Evolutionary conservation across 805 yeast species (phyloP).

Genomic region (Ogataea pilisensis): DNA sequence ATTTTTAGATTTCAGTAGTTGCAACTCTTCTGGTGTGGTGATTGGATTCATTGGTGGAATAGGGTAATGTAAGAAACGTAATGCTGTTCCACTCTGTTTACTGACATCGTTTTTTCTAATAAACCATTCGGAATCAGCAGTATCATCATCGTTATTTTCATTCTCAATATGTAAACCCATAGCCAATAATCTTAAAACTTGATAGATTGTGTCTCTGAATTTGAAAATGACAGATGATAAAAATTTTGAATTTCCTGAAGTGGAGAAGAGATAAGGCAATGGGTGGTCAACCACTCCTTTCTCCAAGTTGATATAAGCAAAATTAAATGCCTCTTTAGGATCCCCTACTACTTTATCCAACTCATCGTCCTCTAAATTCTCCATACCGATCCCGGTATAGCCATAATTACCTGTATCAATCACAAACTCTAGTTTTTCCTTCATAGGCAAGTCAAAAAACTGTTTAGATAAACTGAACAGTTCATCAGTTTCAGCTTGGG

Average conservation of each 20-base stretch:
- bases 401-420: constrained; percentile 41
- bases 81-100: constrained; percentile 54
- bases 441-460: constrained; percentile 36
- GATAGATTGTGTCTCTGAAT: constrained; percentile 8
- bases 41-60: constrained; percentile 39
- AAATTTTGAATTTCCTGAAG: constrained; percentile 34
- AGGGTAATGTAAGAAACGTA: constrained; percentile 67
- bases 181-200: constrained; percentile 46
- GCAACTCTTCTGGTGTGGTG: constrained; percentile 40
- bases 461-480: constrained; percentile 30
- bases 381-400: constrained; percentile 38
- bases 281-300: constrained; percentile 39
- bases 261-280: constrained; percentile 48
- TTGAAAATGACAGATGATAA: constrained; percentile 27
- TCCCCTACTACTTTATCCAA: constrained; percentile 39
- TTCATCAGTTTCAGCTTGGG: constrained; percentile 36
- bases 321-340: constrained; percentile 66
- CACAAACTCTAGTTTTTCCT: constrained; percentile 31
- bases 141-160: constrained; percentile 45
- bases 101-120: constrained; percentile 47
- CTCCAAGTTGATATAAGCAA: constrained; percentile 46
- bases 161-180: constrained; percentile 53
- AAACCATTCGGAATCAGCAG: constrained; percentile 54
- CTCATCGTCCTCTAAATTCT: constrained; percentile 30
- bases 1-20: constrained; percentile 27